Percentiles rank a stretch among this genome's conserved stretches.
Conservation (phyloP, 2,329 filamentous ascomycete genomes). For the Lachnum nothofagi region DNA sequence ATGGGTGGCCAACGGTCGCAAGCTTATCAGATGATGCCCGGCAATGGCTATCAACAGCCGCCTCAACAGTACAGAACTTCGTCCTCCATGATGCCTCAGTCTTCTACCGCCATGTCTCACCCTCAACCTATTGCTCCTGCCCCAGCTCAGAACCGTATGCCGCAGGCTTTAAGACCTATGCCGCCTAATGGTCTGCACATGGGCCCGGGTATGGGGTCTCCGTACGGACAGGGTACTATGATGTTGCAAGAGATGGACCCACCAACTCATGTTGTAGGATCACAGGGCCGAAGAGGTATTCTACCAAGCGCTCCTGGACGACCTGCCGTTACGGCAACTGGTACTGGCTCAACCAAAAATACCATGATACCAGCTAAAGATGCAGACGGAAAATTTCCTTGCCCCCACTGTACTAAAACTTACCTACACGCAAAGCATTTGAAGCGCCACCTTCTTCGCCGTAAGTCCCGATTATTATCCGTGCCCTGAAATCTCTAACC, state of each 20-base stretch:
- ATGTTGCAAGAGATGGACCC: slow-evolving; percentile 55
- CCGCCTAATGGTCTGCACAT: slow-evolving; percentile 56
- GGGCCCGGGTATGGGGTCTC: slow-evolving; percentile 52
- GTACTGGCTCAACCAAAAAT: slow-evolving; percentile 66
- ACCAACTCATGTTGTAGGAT: slow-evolving; percentile 89
- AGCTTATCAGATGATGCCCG: slow-evolving; percentile 28
- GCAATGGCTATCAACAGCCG: slow-evolving; percentile 24
- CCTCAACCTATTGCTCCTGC: slow-evolving; percentile 73
- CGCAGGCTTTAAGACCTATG: slow-evolving; percentile 61
- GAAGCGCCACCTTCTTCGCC: slow-evolving; percentile 90
- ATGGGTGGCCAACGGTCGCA: slow-evolving; percentile 40
- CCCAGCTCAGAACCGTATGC: slow-evolving; percentile 50
- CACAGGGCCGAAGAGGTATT: slow-evolving; percentile 86
- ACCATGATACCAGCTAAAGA: slow-evolving; percentile 89
- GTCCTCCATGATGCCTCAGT: slow-evolving; percentile 60
- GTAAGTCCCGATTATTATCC: slow-evolving; percentile 56
- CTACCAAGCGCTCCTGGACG: slow-evolving; percentile 84
- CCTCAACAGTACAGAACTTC: slow-evolving; percentile 46
- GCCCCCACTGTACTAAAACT: slow-evolving; percentile 95
- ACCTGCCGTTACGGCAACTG: slow-evolving; percentile 67
- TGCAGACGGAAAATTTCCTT: slow-evolving; percentile 95
- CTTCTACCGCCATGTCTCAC: slow-evolving; percentile 62
- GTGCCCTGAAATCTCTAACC: slow-evolving; percentile 20
- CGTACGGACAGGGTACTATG: slow-evolving; percentile 58
- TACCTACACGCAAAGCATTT: slow-evolving; percentile 96